A percentile compares a stretch with the other conserved stretches of the same genome.
Evolutionary conservation across 495 filamentous ascomycete species (phyloP).

Genomic region (Peziza echinospora): DNA sequence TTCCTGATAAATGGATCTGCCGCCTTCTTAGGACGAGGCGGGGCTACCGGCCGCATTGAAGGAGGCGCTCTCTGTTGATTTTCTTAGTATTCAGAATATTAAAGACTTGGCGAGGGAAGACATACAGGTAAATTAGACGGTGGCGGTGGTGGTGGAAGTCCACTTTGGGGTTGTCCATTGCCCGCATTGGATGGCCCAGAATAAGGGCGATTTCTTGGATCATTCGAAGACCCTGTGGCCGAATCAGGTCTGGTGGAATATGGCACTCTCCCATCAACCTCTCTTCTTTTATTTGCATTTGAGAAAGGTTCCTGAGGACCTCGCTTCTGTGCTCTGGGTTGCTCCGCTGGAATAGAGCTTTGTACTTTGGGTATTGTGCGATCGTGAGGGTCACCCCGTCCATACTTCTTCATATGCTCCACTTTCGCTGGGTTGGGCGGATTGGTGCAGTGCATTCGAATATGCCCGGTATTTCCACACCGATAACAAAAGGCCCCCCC

Average conservation of each 20-base stretch:
- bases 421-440: background rate
- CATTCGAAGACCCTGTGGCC: too few relatives aligned
- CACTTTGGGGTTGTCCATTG: too few relatives aligned
- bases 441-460: background rate
- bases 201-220: too few relatives aligned
- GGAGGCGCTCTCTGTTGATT: too few relatives aligned
- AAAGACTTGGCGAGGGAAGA: too few relatives aligned
- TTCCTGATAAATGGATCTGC: conserved; percentile 6
- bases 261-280: background rate
- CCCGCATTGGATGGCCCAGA: too few relatives aligned
- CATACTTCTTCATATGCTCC: background rate
- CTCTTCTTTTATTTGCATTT: background rate
- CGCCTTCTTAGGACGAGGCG: background rate
- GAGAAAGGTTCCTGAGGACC: background rate
- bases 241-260: too few relatives aligned
- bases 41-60: background rate
- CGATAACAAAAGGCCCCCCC: background rate
- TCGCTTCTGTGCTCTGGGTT: conserved; percentile 1
- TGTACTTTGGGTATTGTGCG: background rate
- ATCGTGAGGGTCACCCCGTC: background rate
- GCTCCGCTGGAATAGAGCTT: background rate
- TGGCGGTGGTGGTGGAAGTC: too few relatives aligned
- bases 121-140: too few relatives aligned
- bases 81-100: too few relatives aligned
- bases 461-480: background rate